Evolutionary conservation across 2,329 filamentous ascomycete species (phyloP).

Genomic region (Microascus cirrosus): DNA sequence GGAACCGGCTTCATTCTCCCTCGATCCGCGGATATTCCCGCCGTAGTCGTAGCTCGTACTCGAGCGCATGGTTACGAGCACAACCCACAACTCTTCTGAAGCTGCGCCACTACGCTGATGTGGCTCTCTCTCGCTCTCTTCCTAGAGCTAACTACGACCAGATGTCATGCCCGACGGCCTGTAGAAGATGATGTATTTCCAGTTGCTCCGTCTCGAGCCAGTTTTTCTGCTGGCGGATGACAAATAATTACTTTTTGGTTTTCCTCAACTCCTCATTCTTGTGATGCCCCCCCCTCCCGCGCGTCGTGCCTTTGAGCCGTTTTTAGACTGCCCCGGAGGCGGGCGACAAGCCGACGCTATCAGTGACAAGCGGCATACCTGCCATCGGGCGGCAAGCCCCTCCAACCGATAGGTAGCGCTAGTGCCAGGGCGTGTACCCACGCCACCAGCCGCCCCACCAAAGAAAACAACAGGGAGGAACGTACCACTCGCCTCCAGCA

Average conservation of each 20-base stretch:
- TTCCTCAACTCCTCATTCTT: background rate
- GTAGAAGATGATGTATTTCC: background rate
- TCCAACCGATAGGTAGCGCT: background rate
- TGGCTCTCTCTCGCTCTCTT: background rate
- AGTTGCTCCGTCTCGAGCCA: background rate
- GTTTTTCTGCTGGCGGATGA: background rate
- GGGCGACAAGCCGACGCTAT: background rate
- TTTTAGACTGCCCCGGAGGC: background rate
- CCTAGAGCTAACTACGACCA: background rate
- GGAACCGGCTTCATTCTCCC: background rate
- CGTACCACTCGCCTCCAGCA: background rate
- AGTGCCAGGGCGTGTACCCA: background rate
- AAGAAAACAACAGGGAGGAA: background rate
- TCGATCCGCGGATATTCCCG: background rate
- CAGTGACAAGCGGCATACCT: background rate
- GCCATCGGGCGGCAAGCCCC: background rate
- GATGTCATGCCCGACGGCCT: background rate
- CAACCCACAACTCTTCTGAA: background rate
- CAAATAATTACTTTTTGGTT: background rate
- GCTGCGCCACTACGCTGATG: background rate
- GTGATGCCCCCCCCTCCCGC: background rate
- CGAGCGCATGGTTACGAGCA: background rate
- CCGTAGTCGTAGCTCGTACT: background rate
- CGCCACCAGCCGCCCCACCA: background rate
- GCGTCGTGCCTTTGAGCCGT: background rate